A percentile compares a stretch with the other conserved stretches of the same genome.
Evolutionary conservation across 2,329 filamentous ascomycete species (phyloP).

Genomic region (Colletotrichum sublineola): DNA sequence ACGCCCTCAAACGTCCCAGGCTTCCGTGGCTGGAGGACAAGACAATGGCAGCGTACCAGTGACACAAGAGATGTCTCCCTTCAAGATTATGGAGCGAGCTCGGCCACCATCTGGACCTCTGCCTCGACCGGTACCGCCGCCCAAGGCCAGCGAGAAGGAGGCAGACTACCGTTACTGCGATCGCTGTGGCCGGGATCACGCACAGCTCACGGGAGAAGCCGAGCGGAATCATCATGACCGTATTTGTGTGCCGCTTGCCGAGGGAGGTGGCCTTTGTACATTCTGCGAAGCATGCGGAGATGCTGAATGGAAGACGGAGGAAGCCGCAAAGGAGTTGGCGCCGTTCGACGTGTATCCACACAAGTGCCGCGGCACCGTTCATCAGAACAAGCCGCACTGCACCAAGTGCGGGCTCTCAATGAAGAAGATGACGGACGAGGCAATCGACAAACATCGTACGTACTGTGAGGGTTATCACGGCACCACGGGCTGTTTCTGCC

Average conservation of each 20-base stretch:
- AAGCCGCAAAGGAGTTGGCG: conserved; percentile 26
- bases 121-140: conserved; percentile 30
- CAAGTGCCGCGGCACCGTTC: conserved; percentile 32
- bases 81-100: conserved; percentile 23
- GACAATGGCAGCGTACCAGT: not conserved
- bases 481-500: conserved; percentile 43
- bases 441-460: conserved; percentile 37
- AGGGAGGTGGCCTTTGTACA: conserved; percentile 28
- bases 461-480: conserved; percentile 43
- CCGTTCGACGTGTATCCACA: conserved; percentile 40
- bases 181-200: conserved; percentile 45
- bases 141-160: conserved; percentile 39
- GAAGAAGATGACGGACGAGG: conserved; percentile 16
- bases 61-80: not conserved
- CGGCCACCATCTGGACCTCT: conserved; percentile 25
- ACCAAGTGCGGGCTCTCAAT: conserved; percentile 40
- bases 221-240: conserved; percentile 45
- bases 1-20: not conserved
- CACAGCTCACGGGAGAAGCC: conserved; percentile 17
- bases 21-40: not conserved
- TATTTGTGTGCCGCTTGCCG: conserved; percentile 43
- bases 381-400: conserved; percentile 40
- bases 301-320: conserved; percentile 30
- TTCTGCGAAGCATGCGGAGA: conserved; percentile 44
- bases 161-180: conserved; percentile 44